Conservation (phyloP, 2,329 filamentous ascomycete genomes). For the Pseudogymnoascus sp. region DNA sequence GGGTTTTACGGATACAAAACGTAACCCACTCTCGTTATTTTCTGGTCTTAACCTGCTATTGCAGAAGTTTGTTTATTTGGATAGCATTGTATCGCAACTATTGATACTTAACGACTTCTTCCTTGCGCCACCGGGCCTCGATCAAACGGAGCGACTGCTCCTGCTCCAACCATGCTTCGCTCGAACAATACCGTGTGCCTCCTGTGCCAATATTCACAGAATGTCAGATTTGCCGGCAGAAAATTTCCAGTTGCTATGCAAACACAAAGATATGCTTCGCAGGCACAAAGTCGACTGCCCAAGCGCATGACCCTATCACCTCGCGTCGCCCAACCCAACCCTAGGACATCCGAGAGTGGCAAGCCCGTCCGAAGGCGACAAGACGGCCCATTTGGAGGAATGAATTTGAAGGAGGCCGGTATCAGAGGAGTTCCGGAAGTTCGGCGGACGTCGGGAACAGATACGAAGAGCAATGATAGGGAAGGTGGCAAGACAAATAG, state of each 20-base stretch:
- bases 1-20: constrained; percentile 2
- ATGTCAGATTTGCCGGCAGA: background rate
- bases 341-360: constrained; percentile 18
- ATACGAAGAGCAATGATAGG: constrained; percentile 12
- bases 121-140: background rate
- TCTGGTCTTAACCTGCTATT: background rate
- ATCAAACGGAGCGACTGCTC: constrained; percentile 4
- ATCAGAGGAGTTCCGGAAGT: constrained; percentile 34
- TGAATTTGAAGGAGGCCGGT: constrained; percentile 45
- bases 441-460: constrained; percentile 20
- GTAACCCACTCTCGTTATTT: constrained; percentile 2
- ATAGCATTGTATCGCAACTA: background rate
- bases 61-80: background rate
- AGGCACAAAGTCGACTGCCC: constrained; percentile 34
- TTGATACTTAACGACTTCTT: background rate
- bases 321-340: constrained; percentile 29
- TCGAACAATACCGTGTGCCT: constrained; percentile 9
- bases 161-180: constrained; percentile 6
- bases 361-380: constrained; percentile 33
- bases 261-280: constrained; percentile 17
- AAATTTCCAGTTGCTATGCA: constrained; percentile 1
- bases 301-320: constrained; percentile 43
- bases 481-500: constrained; percentile 28
- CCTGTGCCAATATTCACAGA: constrained; percentile 7
- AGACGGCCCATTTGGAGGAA: constrained; percentile 47